Conservation (phyloP, 176 grass and related monocot genomes). For the Carex kokanica region DNA sequence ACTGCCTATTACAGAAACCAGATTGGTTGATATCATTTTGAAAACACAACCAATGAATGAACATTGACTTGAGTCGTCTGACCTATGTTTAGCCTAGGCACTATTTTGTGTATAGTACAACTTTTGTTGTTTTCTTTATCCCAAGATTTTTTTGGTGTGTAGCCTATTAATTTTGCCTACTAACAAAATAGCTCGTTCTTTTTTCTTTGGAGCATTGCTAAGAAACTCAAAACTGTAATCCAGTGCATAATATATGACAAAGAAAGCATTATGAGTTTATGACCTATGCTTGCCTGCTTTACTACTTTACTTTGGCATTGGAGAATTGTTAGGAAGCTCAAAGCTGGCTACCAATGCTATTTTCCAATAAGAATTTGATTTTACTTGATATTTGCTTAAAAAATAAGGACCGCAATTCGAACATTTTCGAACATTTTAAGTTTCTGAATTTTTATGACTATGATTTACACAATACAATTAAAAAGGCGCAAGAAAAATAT, state of each 20-base stretch:
- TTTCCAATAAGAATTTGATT: not conserved
- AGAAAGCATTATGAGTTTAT: not conserved
- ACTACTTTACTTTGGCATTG: not conserved
- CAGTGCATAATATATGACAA: not conserved
- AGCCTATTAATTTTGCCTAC: not conserved
- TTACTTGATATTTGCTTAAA: not conserved
- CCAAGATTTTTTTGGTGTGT: not conserved
- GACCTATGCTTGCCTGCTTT: not conserved
- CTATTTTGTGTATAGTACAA: not conserved
- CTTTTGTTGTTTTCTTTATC: not conserved
- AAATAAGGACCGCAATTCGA: not conserved
- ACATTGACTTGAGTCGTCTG: not conserved
- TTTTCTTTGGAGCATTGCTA: not conserved
- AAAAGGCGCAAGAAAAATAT: not conserved
- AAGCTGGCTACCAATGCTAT: not conserved
- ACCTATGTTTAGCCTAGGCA: not conserved
- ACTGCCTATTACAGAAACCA: not conserved
- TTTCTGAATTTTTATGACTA: not conserved
- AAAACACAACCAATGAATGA: not conserved
- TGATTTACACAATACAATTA: not conserved
- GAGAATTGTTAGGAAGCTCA: not conserved
- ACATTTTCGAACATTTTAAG: not conserved
- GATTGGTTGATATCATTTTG: not conserved
- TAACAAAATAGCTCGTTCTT: not conserved
- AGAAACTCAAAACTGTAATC: not conserved